Evolutionary conservation across 2,329 filamentous ascomycete species (phyloP).

Genomic region (Cladosporium sp.): DNA sequence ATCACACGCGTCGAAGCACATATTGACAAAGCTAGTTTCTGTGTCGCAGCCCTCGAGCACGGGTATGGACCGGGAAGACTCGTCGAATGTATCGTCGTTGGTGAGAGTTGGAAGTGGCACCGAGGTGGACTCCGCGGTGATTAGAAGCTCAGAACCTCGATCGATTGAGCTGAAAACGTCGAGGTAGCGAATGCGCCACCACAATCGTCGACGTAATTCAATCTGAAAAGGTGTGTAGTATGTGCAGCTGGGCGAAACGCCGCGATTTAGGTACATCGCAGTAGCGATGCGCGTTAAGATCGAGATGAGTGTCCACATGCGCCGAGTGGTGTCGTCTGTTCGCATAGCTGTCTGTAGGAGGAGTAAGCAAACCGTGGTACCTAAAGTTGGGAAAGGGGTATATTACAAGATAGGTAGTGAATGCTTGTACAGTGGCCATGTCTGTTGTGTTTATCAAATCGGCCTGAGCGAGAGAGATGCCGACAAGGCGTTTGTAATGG

Average conservation of each 20-base stretch:
- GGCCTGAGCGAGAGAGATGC: slow-evolving; percentile 29
- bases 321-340: slow-evolving; percentile 23
- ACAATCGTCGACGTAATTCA: slow-evolving; percentile 31
- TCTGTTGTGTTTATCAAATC: slow-evolving; percentile 30
- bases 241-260: slow-evolving; percentile 16
- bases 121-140: slow-evolving; percentile 21
- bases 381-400: neutral
- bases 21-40: slow-evolving; percentile 27
- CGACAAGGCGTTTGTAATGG: slow-evolving; percentile 24
- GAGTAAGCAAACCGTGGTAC: neutral
- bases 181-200: slow-evolving; percentile 29
- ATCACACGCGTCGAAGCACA: slow-evolving; percentile 11
- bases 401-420: slow-evolving; percentile 27
- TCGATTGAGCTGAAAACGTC: slow-evolving; percentile 29
- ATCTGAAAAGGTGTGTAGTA: slow-evolving; percentile 22
- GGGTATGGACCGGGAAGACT: slow-evolving; percentile 19
- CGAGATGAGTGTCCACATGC: slow-evolving; percentile 29
- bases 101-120: slow-evolving; percentile 26
- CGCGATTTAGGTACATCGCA: slow-evolving; percentile 29
- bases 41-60: slow-evolving; percentile 24
- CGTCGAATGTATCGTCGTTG: slow-evolving; percentile 30
- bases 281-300: slow-evolving; percentile 31
- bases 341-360: slow-evolving; percentile 19
- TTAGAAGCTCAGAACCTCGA: slow-evolving; percentile 28
- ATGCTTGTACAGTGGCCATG: slow-evolving; percentile 29